These are phyloP conservation scores for Cinnamomum micranthum DNA, from an alignment of 164 flowering plant species.

Conservation along the genomic window DNA sequence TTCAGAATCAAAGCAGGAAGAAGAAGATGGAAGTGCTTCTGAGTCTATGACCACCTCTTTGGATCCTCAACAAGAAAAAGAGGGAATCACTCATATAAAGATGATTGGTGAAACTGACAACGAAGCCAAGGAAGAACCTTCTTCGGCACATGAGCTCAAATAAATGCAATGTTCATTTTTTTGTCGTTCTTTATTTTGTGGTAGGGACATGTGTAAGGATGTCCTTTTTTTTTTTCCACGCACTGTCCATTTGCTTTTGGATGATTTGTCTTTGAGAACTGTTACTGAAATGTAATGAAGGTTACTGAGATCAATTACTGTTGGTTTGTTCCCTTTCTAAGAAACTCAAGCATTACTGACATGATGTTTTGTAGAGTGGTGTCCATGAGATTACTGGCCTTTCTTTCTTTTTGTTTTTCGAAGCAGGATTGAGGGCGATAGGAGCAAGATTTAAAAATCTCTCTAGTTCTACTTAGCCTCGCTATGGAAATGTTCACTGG, in stretches of 20 bases:
- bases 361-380: too few species aligned
- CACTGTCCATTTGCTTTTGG: not conserved
- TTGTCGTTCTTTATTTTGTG: too few species aligned
- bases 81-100: not conserved
- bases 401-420: too few species aligned
- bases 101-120: not conserved
- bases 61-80: not conserved
- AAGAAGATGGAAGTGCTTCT: not conserved
- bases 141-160: too few species aligned
- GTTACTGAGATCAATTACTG: not conserved
- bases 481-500: too few species aligned
- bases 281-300: not conserved
- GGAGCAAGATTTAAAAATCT: too few species aligned
- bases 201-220: not conserved
- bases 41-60: not conserved
- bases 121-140: not conserved
- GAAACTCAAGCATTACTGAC: not conserved
- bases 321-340: not conserved
- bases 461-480: too few species aligned
- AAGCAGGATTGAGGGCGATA: too few species aligned
- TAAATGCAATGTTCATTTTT: not conserved
- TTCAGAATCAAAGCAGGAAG: slow-evolving; percentile 1
- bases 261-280: not conserved
- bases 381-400: too few species aligned
- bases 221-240: not conserved